These are phyloP conservation scores for Suhomyces bokatorum DNA, from an alignment of 1,139 yeast genomes.

Conservation along the genomic window DNA sequence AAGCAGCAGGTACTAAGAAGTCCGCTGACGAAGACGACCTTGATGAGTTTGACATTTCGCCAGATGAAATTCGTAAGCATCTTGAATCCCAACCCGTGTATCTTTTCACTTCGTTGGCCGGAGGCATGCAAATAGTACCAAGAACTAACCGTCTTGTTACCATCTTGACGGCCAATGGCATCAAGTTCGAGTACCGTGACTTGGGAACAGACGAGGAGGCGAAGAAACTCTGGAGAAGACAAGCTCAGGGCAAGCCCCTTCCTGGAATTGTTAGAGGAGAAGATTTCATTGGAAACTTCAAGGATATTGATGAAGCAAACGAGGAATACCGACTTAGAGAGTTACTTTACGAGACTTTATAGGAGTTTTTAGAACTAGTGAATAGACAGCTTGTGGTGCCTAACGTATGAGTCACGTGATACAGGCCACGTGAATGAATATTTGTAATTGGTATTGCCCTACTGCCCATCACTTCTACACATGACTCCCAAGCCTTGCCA, in stretches of 20 bases:
- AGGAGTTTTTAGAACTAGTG: conserved; percentile 9
- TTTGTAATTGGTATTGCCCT: not conserved
- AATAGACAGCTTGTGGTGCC: not conserved
- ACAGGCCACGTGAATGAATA: not conserved
- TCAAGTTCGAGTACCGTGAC: conserved; percentile 71
- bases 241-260: conserved; percentile 68
- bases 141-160: conserved; percentile 77
- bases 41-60: conserved; percentile 40
- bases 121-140: conserved; percentile 82
- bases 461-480: not conserved
- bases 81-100: conserved; percentile 62
- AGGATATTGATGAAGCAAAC: conserved; percentile 78
- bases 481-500: conserved; percentile 4
- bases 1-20: conserved; percentile 8
- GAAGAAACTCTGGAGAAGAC: conserved; percentile 80
- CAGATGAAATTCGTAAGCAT: conserved; percentile 49
- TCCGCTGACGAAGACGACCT: conserved; percentile 23
- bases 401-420: not conserved
- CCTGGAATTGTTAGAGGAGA: conserved; percentile 96
- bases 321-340: conserved; percentile 74
- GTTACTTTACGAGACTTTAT: conserved; percentile 53
- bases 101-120: conserved; percentile 83
- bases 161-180: conserved; percentile 72
- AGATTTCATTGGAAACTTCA: conserved; percentile 82
- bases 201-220: conserved; percentile 89